Evolutionary conservation across 2,329 filamentous ascomycete species (phyloP).

Genomic region (Alternaria alternata): DNA sequence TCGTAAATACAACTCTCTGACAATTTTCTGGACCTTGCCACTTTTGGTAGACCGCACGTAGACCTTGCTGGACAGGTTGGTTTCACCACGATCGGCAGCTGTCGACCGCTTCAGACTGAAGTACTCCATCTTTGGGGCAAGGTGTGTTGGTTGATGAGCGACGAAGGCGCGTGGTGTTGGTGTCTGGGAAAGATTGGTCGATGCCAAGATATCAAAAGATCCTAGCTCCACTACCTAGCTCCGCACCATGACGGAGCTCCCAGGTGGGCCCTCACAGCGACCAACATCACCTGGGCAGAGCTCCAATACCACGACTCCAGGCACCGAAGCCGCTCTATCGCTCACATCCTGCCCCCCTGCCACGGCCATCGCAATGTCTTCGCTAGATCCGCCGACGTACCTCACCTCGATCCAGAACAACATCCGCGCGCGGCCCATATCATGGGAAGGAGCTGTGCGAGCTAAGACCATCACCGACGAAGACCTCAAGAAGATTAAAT

Average conservation of each 20-base stretch:
- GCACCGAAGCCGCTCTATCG: constrained; percentile 17
- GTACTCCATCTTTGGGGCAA: constrained; percentile 41
- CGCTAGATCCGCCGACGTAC: constrained; percentile 86
- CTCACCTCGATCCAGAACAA: constrained; percentile 91
- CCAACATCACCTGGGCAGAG: constrained; percentile 31
- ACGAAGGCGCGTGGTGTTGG: constrained; percentile 16
- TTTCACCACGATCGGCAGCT: constrained; percentile 63
- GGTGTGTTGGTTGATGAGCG: constrained; percentile 12
- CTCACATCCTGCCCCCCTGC: constrained; percentile 5
- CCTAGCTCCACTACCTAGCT: constrained; percentile 21
- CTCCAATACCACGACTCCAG: constrained; percentile 24
- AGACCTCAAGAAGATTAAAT: constrained; percentile 94
- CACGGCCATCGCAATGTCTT: constrained; percentile 69
- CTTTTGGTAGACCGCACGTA: constrained; percentile 94
- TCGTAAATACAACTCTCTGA: constrained; percentile 92
- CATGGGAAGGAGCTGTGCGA: constrained; percentile 95
- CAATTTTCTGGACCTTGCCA: constrained; percentile 98
- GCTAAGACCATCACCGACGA: constrained; percentile 92
- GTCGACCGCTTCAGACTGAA: constrained; percentile 67
- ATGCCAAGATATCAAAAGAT: constrained; percentile 41
- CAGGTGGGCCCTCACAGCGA: constrained; percentile 41
- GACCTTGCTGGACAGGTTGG: constrained; percentile 91
- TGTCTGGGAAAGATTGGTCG: constrained; percentile 33
- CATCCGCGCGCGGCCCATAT: constrained; percentile 93
- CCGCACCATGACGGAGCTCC: constrained; percentile 43